Evolutionary conservation across 2,329 filamentous ascomycete species (phyloP).

Genomic region (Chrysosporium queenslandicum): DNA sequence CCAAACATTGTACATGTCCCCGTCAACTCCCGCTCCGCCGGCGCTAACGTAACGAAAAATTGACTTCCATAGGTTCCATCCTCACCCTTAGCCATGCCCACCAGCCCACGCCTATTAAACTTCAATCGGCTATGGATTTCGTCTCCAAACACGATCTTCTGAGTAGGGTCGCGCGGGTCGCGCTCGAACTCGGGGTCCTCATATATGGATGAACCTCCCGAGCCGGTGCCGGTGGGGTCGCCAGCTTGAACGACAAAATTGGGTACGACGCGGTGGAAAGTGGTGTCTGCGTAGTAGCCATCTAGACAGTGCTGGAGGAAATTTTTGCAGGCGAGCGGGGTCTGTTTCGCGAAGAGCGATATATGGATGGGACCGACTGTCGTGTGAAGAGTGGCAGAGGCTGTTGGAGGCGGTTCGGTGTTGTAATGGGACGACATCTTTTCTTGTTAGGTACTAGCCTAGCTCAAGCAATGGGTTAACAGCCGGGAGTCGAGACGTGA

Average conservation of each 20-base stretch:
- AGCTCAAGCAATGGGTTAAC: too few relatives aligned
- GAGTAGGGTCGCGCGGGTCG: constrained; percentile 40
- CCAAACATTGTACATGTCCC: constrained; percentile 92
- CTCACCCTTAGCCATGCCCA: constrained; percentile 83
- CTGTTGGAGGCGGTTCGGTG: constrained; percentile 87
- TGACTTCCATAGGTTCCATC: constrained; percentile 81
- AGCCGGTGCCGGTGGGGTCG: constrained; percentile 84
- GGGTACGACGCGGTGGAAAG: constrained; percentile 87
- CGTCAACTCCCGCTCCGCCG: constrained; percentile 70
- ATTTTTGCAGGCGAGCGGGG: constrained; percentile 82
- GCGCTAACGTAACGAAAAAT: constrained; percentile 87
- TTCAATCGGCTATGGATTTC: constrained; percentile 88
- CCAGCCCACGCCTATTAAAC: constrained; percentile 78
- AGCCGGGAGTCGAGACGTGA: too few relatives aligned
- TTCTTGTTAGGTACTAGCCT: background rate
- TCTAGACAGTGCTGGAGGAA: constrained; percentile 93
- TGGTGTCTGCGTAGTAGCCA: constrained; percentile 86
- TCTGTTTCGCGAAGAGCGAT: constrained; percentile 91
- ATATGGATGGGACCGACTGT: constrained; percentile 80
- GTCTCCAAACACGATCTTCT: constrained; percentile 63
- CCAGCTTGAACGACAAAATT: constrained; percentile 92
- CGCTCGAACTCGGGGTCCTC: constrained; percentile 55
- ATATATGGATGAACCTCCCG: constrained; percentile 85
- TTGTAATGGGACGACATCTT: constrained; percentile 84
- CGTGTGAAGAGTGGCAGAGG: constrained; percentile 81